These are phyloP conservation scores for Pouteria glomerata DNA, from an alignment of 148 eudicot genomes.

Conservation along the genomic window DNA sequence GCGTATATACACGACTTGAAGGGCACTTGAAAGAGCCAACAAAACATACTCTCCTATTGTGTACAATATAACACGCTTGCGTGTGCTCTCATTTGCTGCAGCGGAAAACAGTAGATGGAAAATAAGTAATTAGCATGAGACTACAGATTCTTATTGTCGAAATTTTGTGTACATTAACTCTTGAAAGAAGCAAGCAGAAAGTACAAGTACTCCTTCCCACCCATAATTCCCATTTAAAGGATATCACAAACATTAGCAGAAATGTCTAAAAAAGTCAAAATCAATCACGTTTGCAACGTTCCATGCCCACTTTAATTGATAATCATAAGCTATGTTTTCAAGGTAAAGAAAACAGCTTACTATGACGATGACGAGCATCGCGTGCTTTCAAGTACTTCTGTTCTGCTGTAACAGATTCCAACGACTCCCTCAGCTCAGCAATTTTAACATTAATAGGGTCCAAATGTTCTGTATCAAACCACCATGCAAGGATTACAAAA, in stretches of 20 bases:
- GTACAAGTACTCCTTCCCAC: neutral
- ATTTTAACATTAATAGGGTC: conserved; percentile 90
- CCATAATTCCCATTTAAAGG: too few species aligned
- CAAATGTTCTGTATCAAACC: conserved; percentile 69
- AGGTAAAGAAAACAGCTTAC: conserved; percentile 42
- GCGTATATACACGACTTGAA: conserved; percentile 51
- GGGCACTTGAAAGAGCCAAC: conserved; percentile 44
- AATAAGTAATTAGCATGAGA: neutral
- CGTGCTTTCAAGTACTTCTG: conserved; percentile 87
- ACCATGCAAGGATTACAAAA: neutral
- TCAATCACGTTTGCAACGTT: too few species aligned
- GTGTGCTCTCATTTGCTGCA: conserved; percentile 66
- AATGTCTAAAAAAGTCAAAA: too few species aligned
- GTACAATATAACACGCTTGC: conserved; percentile 55
- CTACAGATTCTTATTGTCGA: neutral
- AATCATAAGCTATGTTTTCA: neutral
- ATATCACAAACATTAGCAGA: too few species aligned
- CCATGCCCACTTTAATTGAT: neutral
- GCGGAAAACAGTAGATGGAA: neutral
- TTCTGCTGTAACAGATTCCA: conserved; percentile 78
- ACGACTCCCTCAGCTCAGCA: conserved; percentile 88
- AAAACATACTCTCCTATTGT: conserved; percentile 53
- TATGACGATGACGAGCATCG: conserved; percentile 82
- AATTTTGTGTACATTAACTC: neutral
- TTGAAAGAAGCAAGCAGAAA: neutral